Conservation (phyloP, 2,329 filamentous ascomycete species). For the Trichoderma breve region DNA sequence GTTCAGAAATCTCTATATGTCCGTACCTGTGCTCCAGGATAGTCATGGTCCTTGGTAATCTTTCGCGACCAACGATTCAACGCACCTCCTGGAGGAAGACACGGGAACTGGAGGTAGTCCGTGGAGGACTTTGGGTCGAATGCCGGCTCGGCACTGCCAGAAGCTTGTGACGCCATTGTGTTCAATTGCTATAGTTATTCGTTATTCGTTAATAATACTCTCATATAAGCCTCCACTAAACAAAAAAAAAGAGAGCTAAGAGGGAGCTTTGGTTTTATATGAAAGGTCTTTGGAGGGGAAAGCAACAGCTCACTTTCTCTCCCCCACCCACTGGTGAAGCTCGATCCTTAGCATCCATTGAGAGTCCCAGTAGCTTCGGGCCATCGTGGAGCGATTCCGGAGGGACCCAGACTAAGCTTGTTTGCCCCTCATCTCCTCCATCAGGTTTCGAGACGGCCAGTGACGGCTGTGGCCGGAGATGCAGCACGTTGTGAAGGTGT, state of each 20-base stretch:
- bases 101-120: conserved; percentile 55
- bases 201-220: background rate
- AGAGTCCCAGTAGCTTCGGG: background rate
- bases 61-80: conserved; percentile 85
- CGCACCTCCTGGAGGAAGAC: conserved; percentile 49
- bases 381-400: conserved; percentile 7
- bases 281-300: background rate
- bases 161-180: conserved; percentile 29
- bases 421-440: background rate
- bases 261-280: background rate
- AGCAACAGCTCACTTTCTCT: background rate
- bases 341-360: background rate
- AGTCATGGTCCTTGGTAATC: conserved; percentile 83
- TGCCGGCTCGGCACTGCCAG: conserved; percentile 26
- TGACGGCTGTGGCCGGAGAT: background rate
- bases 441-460: background rate
- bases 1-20: background rate
- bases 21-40: conserved; percentile 78
- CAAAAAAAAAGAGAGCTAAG: background rate
- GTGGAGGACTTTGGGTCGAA: conserved; percentile 45
- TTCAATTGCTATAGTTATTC: background rate
- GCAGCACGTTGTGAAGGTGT: background rate
- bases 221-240: background rate
- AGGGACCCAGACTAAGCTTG: background rate
- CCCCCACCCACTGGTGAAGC: background rate